Percentiles rank a stretch among this genome's conserved stretches.
phyloP scores from a whole-genome alignment of 306 rosid genomes.

The Casuarina cunninghamiana region DNA sequence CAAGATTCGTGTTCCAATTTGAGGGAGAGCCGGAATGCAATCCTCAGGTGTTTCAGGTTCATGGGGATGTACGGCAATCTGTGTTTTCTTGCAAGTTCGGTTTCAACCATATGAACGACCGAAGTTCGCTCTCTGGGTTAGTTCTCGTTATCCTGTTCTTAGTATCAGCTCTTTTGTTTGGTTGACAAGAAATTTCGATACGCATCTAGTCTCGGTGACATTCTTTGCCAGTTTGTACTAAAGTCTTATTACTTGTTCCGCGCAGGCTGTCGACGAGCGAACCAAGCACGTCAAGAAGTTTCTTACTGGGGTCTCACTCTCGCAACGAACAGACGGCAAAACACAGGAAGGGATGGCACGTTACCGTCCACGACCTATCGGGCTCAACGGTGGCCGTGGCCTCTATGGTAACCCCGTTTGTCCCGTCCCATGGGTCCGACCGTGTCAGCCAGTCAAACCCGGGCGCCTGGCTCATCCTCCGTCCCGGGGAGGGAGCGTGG shows the following conservation, averaged over 20 bases:
- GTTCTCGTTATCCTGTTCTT: not conserved
- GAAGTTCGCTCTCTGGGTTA: conserved; percentile 52
- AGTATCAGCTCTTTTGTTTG: not conserved
- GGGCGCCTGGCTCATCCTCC: conserved; percentile 71
- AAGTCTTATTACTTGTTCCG: not conserved
- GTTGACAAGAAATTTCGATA: not conserved
- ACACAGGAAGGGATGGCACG: conserved; percentile 72
- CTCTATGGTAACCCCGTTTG: conserved; percentile 74
- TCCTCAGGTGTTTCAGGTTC: conserved; percentile 70
- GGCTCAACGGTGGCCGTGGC: conserved; percentile 73
- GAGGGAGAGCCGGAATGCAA: conserved; percentile 79
- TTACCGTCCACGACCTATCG: conserved; percentile 69
- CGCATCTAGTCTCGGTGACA: not conserved
- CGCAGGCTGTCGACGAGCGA: conserved; percentile 23
- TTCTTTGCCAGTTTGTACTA: not conserved
- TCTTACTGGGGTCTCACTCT: conserved; percentile 45
- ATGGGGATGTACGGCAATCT: conserved; percentile 61
- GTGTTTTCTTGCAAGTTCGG: conserved; percentile 80
- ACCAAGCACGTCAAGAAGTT: conserved; percentile 43
- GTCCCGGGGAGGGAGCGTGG: conserved; percentile 64
- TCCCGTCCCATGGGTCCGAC: conserved; percentile 63
- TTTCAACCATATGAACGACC: conserved; percentile 57
- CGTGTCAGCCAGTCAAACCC: conserved; percentile 70
- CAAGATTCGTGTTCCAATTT: conserved; percentile 71
- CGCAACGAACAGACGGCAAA: conserved; percentile 61